Base-by-base conservation (phyloP, 2,329 filamentous ascomycete species). In the Alternaria consortialis region DNA sequence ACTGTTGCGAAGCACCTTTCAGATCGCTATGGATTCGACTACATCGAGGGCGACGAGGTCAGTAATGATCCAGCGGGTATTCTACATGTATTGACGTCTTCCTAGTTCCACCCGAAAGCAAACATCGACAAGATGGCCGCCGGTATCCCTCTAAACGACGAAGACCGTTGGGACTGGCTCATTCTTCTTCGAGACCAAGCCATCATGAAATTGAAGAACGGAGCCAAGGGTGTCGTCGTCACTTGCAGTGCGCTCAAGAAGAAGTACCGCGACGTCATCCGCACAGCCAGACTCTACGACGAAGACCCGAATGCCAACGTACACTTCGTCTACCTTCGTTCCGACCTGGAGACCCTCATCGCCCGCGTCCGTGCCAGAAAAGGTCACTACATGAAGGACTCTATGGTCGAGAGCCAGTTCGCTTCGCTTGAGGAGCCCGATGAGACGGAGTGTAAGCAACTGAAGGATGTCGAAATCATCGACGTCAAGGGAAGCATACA, bases 91-190 rank as follows among this genome's bases (percentile, higher is more conserved):
- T 56, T 60, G 27, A 62, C 39, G 7, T 8, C 34, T 7, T 40
- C 8, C 43, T 32, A 84, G 83, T 84, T 80, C 68, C 84, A 86
- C 70, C 83, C 84, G 2, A 77, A 79, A 36, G 73, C 78, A 11
- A 84, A 85, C 60, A 81, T 85, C 34, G 90, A 94, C 56, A 99
- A 98, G 81, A 99, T 99, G 95, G 85, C 87, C 74, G 85, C 85
- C 69, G 92, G 92, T 68, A 89, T 88, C 58, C 93, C 95, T 2
- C 85, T 99, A 36, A 97, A 91, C 57, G 95, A 99, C 76, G 90
- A 89, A 61, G 95, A 99, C 81, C 91, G 95, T 66, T 98, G 95
- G 95, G 94, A 97, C 82, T 99, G 95, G 95, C 88, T 99, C 17
- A 83, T 83, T 56, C 68, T 78, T 7, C 78, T 84, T 9, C 81